Evolutionary conservation across 495 filamentous ascomycete species (phyloP).

Genomic region (Diplogelasinospora grovesii): DNA sequence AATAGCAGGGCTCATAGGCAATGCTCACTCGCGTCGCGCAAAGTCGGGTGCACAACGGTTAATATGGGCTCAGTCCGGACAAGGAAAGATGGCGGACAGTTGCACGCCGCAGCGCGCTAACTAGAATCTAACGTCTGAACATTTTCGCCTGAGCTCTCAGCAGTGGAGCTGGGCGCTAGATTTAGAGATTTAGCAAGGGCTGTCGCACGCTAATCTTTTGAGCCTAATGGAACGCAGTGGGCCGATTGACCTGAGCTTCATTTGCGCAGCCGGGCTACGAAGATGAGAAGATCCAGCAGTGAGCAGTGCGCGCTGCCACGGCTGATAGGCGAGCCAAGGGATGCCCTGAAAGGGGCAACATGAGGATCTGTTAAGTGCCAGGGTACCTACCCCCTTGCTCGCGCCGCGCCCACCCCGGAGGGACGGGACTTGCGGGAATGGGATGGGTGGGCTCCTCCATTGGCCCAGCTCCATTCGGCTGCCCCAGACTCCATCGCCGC

Average conservation of each 20-base stretch:
- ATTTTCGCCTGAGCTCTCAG: background rate
- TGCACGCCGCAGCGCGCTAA: background rate
- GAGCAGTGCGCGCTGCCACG: slow-evolving; percentile 5
- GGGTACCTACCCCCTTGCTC: slow-evolving; percentile 15
- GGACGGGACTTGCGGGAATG: slow-evolving; percentile 15
- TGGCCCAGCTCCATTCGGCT: too few species aligned
- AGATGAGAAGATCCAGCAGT: background rate
- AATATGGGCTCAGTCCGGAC: slow-evolving; percentile 8
- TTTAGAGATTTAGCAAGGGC: slow-evolving; percentile 11
- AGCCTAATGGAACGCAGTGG: slow-evolving; percentile 10
- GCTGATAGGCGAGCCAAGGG: background rate
- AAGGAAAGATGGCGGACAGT: slow-evolving; percentile 1
- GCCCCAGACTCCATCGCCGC: too few species aligned
- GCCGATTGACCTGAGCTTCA: slow-evolving; percentile 10
- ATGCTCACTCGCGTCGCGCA: too few species aligned
- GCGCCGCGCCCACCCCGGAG: slow-evolving; percentile 14
- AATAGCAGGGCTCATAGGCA: too few species aligned
- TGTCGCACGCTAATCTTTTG: slow-evolving; percentile 6
- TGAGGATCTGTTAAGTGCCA: slow-evolving; percentile 17
- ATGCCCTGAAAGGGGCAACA: slow-evolving; percentile 17
- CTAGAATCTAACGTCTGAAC: slow-evolving; percentile 2
- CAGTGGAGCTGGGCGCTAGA: background rate
- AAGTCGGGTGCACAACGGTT: slow-evolving; percentile 12
- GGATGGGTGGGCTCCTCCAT: slow-evolving; percentile 10
- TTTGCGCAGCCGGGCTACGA: background rate